These are phyloP conservation scores for Suhomyces guaymorum DNA, from an alignment of 1,139 yeast genomes.

Conservation along the genomic window DNA sequence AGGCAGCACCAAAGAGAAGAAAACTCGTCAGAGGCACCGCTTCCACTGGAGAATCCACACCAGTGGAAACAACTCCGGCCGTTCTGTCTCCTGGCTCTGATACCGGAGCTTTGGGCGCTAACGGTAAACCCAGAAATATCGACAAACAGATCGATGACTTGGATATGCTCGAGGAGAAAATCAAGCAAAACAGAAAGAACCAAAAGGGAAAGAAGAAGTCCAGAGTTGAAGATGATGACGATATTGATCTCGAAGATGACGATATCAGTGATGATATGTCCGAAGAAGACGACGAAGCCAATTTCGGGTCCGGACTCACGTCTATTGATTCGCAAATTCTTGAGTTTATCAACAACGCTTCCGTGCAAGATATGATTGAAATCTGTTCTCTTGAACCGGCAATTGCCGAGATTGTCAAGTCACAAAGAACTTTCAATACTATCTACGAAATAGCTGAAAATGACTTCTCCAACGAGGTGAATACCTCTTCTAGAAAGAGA, in stretches of 20 bases:
- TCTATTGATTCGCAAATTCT: conserved; percentile 64
- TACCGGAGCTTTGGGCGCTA: not conserved
- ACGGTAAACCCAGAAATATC: conserved; percentile 4
- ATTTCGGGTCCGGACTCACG: conserved; percentile 44
- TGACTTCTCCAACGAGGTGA: conserved; percentile 25
- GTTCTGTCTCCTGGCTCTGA: not conserved
- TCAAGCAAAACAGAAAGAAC: conserved; percentile 33
- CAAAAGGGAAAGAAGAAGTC: conserved; percentile 18
- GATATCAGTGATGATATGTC: conserved; percentile 42
- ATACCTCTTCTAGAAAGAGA: conserved; percentile 27
- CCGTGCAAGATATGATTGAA: conserved; percentile 75
- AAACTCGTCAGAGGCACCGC: conserved; percentile 37
- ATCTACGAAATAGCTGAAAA: conserved; percentile 59
- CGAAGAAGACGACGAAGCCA: conserved; percentile 42
- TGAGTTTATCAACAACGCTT: conserved; percentile 76
- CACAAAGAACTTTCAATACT: conserved; percentile 66
- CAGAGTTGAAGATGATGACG: conserved; percentile 26
- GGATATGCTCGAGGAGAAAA: conserved; percentile 41
- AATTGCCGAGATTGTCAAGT: conserved; percentile 62
- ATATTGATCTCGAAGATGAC: conserved; percentile 46
- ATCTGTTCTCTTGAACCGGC: conserved; percentile 70
- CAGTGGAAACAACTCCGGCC: conserved; percentile 5
- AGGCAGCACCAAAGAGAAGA: conserved; percentile 28
- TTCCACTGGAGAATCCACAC: conserved; percentile 1
- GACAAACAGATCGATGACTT: conserved; percentile 26